phyloP scores from a whole-genome alignment of 2,329 filamentous ascomycete genomes.

The Arachnomyces sp. region DNA sequence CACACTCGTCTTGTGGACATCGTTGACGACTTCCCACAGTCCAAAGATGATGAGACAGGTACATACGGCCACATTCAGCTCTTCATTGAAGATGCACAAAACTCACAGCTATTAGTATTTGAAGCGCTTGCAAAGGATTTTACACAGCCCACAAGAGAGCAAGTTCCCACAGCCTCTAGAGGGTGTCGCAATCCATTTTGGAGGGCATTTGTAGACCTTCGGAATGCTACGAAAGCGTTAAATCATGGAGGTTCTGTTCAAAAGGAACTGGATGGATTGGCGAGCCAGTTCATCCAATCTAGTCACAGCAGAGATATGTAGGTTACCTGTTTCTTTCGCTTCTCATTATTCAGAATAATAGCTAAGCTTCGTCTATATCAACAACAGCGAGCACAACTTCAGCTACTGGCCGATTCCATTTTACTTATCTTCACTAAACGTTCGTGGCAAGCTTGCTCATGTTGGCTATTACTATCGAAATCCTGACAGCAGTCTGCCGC shows the following conservation, averaged over 20 bases:
- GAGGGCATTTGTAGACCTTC: not conserved
- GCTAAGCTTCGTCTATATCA: no score
- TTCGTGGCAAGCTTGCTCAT: constrained; percentile 1
- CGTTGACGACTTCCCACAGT: not conserved
- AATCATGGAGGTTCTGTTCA: no score
- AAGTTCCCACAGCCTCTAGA: not conserved
- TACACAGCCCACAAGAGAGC: not conserved
- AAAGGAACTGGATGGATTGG: no score
- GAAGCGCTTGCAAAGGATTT: not conserved
- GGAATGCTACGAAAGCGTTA: not conserved
- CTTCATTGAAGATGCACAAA: not conserved
- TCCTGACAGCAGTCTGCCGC: not conserved
- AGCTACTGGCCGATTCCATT: not conserved
- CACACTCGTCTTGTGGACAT: not conserved
- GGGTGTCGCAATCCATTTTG: not conserved
- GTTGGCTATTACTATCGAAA: not conserved
- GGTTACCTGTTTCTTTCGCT: no score
- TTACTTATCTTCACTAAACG: not conserved
- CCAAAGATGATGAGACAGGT: not conserved
- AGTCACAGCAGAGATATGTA: no score
- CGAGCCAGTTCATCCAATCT: no score
- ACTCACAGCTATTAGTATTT: not conserved
- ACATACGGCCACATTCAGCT: not conserved
- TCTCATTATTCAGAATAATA: no score
- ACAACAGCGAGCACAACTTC: not conserved